Evolutionary conservation across 495 filamentous ascomycete species (phyloP).

Genomic region (Apiosordaria backusii): DNA sequence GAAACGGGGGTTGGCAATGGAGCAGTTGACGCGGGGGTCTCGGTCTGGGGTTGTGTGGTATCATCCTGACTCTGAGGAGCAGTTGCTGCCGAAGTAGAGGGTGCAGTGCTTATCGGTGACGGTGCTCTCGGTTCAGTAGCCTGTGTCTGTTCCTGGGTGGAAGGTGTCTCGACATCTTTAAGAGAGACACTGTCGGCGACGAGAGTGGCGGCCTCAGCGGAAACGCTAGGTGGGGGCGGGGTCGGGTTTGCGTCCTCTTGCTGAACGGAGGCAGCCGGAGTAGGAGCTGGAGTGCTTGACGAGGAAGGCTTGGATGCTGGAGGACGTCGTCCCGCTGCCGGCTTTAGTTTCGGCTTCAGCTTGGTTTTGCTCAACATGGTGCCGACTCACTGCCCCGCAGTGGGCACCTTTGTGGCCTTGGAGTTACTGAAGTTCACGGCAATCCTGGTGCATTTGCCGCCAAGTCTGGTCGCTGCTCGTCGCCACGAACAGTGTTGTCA

Average conservation of each 20-base stretch:
- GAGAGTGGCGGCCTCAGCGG: background rate
- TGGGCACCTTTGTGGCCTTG: background rate
- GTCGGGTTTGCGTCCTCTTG: constrained; percentile 3
- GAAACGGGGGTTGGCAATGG: background rate
- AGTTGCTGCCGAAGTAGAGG: background rate
- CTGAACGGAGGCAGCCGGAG: background rate
- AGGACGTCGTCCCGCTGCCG: background rate
- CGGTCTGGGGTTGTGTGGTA: background rate
- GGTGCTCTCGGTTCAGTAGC: background rate
- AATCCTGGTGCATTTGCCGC: no score
- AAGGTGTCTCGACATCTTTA: background rate
- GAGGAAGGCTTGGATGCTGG: background rate
- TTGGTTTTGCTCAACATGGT: constrained; percentile 44
- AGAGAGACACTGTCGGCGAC: background rate
- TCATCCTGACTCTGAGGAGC: background rate
- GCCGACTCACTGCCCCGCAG: constrained; percentile 22
- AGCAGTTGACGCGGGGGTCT: background rate
- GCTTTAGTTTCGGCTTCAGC: constrained; percentile 40
- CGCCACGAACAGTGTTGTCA: background rate
- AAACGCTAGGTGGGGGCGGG: background rate
- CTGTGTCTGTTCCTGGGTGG: background rate
- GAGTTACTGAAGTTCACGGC: background rate
- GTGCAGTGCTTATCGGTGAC: background rate
- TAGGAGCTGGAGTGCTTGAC: background rate
- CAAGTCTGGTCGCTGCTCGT: background rate